Evolutionary conservation across 371 early-diverging fungal genomes (phyloP).

Genomic region (Entomophthora muscae): DNA sequence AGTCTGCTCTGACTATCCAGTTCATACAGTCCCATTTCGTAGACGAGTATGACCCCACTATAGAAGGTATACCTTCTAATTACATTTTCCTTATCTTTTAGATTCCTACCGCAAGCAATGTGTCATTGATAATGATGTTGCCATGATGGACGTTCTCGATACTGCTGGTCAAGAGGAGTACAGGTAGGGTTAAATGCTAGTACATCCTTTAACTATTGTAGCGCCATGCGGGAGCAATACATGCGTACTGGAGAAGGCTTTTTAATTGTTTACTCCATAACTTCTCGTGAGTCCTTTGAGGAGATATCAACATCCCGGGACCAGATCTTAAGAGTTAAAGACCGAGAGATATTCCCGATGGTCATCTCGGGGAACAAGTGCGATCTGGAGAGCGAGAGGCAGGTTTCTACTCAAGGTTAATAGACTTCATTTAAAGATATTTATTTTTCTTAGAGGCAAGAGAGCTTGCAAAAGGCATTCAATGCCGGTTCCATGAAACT

Average conservation of each 20-base stretch:
- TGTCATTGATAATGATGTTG: constrained; percentile 61
- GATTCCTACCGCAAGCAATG: constrained; percentile 85
- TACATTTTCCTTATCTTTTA: constrained; percentile 11
- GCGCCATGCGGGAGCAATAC: constrained; percentile 23
- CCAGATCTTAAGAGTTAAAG: constrained; percentile 67
- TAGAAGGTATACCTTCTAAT: constrained; percentile 38
- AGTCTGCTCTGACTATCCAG: constrained; percentile 79
- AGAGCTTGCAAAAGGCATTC: constrained; percentile 58
- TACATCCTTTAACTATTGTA: constrained; percentile 6
- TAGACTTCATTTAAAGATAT: constrained; percentile 9
- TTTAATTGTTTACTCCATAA: constrained; percentile 59
- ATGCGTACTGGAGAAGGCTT: constrained; percentile 83
- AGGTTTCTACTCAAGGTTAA: constrained; percentile 47
- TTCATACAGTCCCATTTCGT: constrained; percentile 83
- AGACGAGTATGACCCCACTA: constrained; percentile 88
- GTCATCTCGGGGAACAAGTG: constrained; percentile 90
- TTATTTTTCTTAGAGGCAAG: constrained; percentile 41
- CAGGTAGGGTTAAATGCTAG: constrained; percentile 21
- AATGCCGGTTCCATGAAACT: constrained; percentile 76
- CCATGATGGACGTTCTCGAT: constrained; percentile 77
- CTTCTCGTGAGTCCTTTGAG: constrained; percentile 51
- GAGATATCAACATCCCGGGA: constrained; percentile 59
- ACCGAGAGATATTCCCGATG: constrained; percentile 64
- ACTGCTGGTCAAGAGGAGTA: constrained; percentile 92
- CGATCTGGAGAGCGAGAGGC: constrained; percentile 66